phyloP scores from a whole-genome alignment of 2,329 filamentous ascomycete species.

The Plectosphaerella cucumerina region DNA sequence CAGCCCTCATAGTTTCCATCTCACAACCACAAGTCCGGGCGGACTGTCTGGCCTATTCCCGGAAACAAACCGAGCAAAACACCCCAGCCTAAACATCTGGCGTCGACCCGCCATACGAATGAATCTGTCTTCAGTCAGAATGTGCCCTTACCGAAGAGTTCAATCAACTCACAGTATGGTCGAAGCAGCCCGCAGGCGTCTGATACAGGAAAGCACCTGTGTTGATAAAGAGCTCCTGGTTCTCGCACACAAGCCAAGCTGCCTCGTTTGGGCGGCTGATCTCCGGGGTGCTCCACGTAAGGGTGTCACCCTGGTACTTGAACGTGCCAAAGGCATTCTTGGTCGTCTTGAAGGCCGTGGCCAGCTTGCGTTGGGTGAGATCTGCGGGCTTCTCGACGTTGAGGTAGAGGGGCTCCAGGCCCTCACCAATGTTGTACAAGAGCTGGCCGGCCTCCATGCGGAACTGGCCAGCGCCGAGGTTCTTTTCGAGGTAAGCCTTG shows the following conservation, averaged over 20 bases:
- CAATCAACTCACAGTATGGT: conserved; percentile 46
- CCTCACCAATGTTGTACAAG: conserved; percentile 40
- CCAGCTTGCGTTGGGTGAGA: conserved; percentile 41
- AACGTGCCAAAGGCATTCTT: conserved; percentile 54
- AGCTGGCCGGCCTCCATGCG: conserved; percentile 52
- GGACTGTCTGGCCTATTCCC: too few relatives aligned
- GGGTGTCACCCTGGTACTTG: conserved; percentile 52
- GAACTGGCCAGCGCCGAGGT: conserved; percentile 54
- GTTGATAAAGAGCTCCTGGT: conserved; percentile 51
- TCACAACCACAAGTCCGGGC: too few relatives aligned
- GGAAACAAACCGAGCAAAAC: too few relatives aligned
- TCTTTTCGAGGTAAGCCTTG: conserved; percentile 44
- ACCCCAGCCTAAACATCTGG: conserved; percentile 3
- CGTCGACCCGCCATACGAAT: conserved; percentile 11
- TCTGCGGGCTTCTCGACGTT: conserved; percentile 42
- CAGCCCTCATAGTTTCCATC: too few relatives aligned
- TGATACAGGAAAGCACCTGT: conserved; percentile 54
- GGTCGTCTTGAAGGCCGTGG: conserved; percentile 44
- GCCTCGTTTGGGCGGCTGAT: conserved; percentile 49
- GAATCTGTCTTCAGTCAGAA: conserved; percentile 7
- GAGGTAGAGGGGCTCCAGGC: conserved; percentile 33
- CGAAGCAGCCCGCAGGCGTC: conserved; percentile 52
- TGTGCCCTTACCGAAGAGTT: neutral
- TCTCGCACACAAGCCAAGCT: conserved; percentile 55
- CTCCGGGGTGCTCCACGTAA: conserved; percentile 47